These are phyloP conservation scores for Paraphaeosphaeria minitans DNA, from an alignment of 2,329 filamentous ascomycete genomes.

Conservation along the genomic window DNA sequence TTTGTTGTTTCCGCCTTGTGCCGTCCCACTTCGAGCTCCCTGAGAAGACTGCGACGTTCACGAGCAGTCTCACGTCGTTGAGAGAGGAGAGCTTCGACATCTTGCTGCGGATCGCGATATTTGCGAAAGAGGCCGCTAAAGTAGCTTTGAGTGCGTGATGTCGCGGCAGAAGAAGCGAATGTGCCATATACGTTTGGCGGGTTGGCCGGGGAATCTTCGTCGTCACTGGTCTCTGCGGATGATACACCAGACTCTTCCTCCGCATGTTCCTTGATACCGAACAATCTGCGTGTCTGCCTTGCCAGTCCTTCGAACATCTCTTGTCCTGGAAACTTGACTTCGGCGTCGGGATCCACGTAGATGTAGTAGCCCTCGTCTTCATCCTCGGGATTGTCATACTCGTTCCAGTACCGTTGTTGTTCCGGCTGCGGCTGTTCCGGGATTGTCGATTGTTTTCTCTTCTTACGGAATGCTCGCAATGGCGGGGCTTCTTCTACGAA, in stretches of 20 bases:
- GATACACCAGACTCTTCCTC: slow-evolving; percentile 33
- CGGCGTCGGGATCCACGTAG: slow-evolving; percentile 73
- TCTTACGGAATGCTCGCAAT: slow-evolving; percentile 52
- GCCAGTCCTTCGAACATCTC: slow-evolving; percentile 58
- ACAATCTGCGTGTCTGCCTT: slow-evolving; percentile 29
- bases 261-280: slow-evolving; percentile 27
- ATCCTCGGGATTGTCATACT: slow-evolving; percentile 79
- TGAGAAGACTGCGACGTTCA: slow-evolving; percentile 56
- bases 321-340: slow-evolving; percentile 66
- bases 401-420: slow-evolving; percentile 72
- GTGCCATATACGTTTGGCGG: slow-evolving; percentile 55
- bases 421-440: slow-evolving; percentile 22
- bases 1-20: slow-evolving; percentile 44
- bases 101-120: slow-evolving; percentile 30
- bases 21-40: slow-evolving; percentile 36
- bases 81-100: slow-evolving; percentile 50
- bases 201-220: slow-evolving; percentile 53
- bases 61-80: slow-evolving; percentile 18
- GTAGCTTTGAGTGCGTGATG: slow-evolving; percentile 26
- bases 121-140: slow-evolving; percentile 40
- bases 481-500: slow-evolving; percentile 47
- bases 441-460: slow-evolving; percentile 42
- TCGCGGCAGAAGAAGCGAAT: slow-evolving; percentile 16
- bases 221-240: slow-evolving; percentile 53
- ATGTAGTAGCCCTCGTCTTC: slow-evolving; percentile 70